Base-by-base conservation (phyloP, 805 yeast species). In the Ogataea ganodermae region DNA sequence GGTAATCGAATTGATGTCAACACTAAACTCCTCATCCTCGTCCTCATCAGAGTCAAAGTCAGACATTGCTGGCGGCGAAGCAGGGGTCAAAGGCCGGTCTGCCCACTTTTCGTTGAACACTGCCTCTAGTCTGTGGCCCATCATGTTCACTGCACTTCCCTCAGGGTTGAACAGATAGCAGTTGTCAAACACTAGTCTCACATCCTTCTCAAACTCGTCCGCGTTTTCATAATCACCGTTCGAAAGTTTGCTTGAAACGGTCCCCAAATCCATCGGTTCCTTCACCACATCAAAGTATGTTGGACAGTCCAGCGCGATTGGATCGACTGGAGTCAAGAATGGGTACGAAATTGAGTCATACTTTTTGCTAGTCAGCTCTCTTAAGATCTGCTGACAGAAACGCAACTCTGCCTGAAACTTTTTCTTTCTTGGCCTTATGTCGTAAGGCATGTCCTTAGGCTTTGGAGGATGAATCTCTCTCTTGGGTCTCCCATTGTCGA, bases 381-480 rank as follows among this genome's bases (percentile, higher is more conserved):
- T 88, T 46, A 94, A 68, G 3, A 91, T 81, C 63, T 80, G 86
- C 56, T 81, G 85, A 63, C 96, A 89, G 68, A 85, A 94, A 61
- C 91, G 78, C 64, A 94, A 78, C 66, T 92, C 97, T 8, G 92
- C 86, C 32, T 92, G 95, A 62, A 75, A 83, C 72, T 89, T 92
- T 79, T 92, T 91, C 70, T 88, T 88, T 55, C 95, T 80, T 38
- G 99, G 99, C 62, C 91, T 77, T 45, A 82, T 82, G 61, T 90
- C 97, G 61, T 89, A 89, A 3, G 96, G 95, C 66, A 91, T 80
- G 64, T 94, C 97, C 62, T 89, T 89, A 26, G 96, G 88, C 62
- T 87, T 85, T 45, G 99, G 99, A 3, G 99, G 99, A 65, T 91
- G 97, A 40, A 94, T 89, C 57, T 89, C 94, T 57, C 99, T 81